These are phyloP conservation scores for Marchantia polymorpha DNA, from an alignment of 225 moss, liverwort and hornwort genomes.

Conservation along the genomic window DNA sequence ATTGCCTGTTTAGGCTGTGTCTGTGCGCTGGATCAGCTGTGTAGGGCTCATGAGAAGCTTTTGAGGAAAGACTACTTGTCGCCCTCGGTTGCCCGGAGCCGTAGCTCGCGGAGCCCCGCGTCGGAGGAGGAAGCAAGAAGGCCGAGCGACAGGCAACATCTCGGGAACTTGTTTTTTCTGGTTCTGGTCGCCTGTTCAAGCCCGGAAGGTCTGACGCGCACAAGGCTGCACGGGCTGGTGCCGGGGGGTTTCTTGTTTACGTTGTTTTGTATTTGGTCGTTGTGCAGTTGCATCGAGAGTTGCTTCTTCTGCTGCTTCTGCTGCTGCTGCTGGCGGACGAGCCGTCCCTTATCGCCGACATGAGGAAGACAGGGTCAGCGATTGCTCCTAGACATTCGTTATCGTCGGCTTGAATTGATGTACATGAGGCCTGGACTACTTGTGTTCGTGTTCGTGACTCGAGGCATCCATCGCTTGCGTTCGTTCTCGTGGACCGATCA, in stretches of 20 bases:
- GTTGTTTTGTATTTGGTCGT: background rate
- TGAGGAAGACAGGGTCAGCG: background rate
- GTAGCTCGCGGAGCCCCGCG: background rate
- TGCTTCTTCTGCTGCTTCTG: background rate
- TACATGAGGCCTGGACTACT: background rate
- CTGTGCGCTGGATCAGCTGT: background rate
- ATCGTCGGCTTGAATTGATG: constrained; percentile 3
- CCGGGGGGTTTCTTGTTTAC: background rate
- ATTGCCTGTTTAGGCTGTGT: background rate
- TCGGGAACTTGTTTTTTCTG: background rate
- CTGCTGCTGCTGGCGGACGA: background rate
- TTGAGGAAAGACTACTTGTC: background rate
- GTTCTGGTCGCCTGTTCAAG: background rate
- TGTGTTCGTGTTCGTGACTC: background rate
- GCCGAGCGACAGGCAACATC: background rate
- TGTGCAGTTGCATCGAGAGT: background rate
- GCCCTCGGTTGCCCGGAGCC: background rate
- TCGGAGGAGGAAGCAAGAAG: background rate
- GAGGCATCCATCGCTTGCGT: background rate
- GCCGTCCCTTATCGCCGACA: background rate
- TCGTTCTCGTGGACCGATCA: background rate
- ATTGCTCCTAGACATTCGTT: background rate
- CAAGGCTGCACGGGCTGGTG: background rate
- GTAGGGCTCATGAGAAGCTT: background rate
- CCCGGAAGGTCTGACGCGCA: background rate